Evolutionary conservation across 1,284 basidiomycete genomes (phyloP).

Genomic region (Microbotryum lychnidis-dioicae): DNA sequence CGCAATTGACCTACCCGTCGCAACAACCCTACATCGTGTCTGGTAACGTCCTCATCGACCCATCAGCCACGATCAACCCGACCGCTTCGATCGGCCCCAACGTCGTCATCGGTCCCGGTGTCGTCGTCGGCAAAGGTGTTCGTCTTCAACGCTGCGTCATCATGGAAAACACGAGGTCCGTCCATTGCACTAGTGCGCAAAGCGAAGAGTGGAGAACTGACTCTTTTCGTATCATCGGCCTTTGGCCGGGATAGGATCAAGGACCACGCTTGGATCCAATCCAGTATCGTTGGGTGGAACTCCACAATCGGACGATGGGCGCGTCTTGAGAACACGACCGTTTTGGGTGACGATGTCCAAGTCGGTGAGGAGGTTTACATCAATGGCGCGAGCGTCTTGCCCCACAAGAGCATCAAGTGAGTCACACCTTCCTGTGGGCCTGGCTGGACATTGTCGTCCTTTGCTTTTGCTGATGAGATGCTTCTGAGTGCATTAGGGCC

Average conservation of each 20-base stretch:
- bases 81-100: slow-evolving; percentile 45
- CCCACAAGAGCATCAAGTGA: slow-evolving; percentile 41
- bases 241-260: slow-evolving; percentile 37
- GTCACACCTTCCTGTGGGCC: background rate
- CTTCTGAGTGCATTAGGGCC: background rate
- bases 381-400: slow-evolving; percentile 47
- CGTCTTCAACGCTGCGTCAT: slow-evolving; percentile 47
- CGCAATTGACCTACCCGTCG: slow-evolving; percentile 42
- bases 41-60: slow-evolving; percentile 1
- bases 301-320: slow-evolving; percentile 47
- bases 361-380: slow-evolving; percentile 50
- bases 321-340: slow-evolving; percentile 47
- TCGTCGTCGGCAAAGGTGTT: slow-evolving; percentile 46
- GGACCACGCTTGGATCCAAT: slow-evolving; percentile 48
- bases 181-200: background rate
- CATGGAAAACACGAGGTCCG: slow-evolving; percentile 35
- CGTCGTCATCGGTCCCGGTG: slow-evolving; percentile 47
- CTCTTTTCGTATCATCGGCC: background rate
- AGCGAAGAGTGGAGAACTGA: background rate
- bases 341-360: slow-evolving; percentile 47
- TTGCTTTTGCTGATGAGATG: too few relatives aligned
- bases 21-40: slow-evolving; percentile 38
- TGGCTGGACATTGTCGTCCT: too few relatives aligned
- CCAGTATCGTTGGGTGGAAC: slow-evolving; percentile 49
- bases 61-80: slow-evolving; percentile 45